These are phyloP conservation scores for Botrytis deweyae DNA, from an alignment of 2,329 filamentous ascomycete species.

Conservation along the genomic window DNA sequence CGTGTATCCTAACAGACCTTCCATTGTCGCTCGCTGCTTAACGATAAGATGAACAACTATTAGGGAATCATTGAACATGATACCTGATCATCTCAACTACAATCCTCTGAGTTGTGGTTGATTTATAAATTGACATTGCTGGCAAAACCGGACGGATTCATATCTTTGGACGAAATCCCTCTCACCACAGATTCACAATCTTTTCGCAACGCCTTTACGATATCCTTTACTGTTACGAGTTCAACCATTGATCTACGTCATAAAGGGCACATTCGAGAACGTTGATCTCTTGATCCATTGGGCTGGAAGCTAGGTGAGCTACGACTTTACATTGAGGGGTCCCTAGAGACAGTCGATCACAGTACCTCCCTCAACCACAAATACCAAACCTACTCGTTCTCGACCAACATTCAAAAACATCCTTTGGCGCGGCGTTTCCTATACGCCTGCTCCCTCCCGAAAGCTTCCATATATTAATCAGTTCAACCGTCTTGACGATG, in stretches of 20 bases:
- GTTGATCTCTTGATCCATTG: neutral
- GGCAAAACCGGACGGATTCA: neutral
- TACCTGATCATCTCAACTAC: conserved; percentile 1
- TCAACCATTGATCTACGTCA: neutral
- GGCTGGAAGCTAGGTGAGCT: neutral
- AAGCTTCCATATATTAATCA: conserved; percentile 26
- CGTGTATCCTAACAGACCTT: neutral
- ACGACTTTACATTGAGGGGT: neutral
- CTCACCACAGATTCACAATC: neutral
- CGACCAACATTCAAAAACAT: neutral
- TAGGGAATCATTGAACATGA: conserved; percentile 15
- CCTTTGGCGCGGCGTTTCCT: neutral
- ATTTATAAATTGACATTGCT: neutral
- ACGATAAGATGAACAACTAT: neutral
- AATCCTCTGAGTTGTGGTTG: conserved; percentile 16
- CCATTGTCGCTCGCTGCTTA: neutral
- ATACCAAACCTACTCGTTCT: neutral
- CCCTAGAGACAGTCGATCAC: neutral
- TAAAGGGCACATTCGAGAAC: neutral
- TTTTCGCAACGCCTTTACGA: neutral
- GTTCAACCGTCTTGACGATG: conserved; percentile 32
- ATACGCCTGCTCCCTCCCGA: neutral
- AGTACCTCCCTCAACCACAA: neutral
- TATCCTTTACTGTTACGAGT: neutral
- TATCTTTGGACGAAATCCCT: neutral